Evolutionary conservation across 116 monocot genomes (phyloP), one percentile per base, ranked within the genome.

Genomic region (Papilionanthe hybrid): DNA sequence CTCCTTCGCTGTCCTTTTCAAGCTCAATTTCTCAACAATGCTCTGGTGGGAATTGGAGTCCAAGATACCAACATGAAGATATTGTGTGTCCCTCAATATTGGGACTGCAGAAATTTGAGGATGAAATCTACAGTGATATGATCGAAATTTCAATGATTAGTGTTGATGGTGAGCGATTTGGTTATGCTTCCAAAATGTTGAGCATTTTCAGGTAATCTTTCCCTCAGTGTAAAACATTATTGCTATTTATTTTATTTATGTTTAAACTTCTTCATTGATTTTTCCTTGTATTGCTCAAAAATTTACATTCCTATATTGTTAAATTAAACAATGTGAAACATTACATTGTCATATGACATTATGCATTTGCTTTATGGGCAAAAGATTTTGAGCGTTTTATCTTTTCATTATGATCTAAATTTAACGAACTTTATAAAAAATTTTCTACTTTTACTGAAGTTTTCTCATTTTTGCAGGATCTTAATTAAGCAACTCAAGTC

Each of bases 1-100:
- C 87, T 75, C 82, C 94, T 55, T 94, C 94, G 20, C 75, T 86
- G 30, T 96, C 90, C 53, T 87, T 94, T 72, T 92, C 94, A 25
- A 94, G 89, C 75, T 50, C 81, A 41, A 20, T 56, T 12, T 82
- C 82, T 48, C 77, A 68, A 44, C 30, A 18, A 55, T 49, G 71
- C 58, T 55, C 77, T n/a, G 12, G 55, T 27, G 82, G 77, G 37
- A 53, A 77, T 49, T 82, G 82, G 77, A 82, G 82, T 50, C 72
- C 82, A 23, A 50, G 77, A 68, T 56, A 66, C 82, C 77, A 71
- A 3, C 57, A 25, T 19, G 82, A 82, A 82, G 82, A 78, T 72
- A 5, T 22, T 72, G 77, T 45, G 32, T 78, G 56, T 78, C 78
- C 82, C 2, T 43, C 22, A 15, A 55, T 72, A 18, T 82, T 41